Percentiles rank a stretch among this genome's conserved stretches.
Conservation (phyloP, 768 basidiomycete genomes). For the Amanita polypyramis region DNA sequence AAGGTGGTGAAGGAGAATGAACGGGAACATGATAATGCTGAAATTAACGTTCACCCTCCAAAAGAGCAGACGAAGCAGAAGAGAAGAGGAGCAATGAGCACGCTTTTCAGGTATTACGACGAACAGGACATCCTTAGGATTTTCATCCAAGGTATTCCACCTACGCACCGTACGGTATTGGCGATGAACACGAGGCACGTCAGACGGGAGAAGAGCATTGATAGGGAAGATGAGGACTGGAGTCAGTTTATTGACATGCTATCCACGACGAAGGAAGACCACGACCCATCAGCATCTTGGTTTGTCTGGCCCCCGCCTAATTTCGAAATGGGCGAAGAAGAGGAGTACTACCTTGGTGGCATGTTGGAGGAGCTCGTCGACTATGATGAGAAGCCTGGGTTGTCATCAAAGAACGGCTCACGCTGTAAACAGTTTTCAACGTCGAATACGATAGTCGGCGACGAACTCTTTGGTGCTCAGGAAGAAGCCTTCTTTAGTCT, state of each 20-base stretch:
- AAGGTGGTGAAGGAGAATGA: background rate
- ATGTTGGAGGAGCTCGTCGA: background rate
- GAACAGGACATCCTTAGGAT: background rate
- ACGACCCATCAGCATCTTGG: background rate
- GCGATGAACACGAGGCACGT: constrained; percentile 10
- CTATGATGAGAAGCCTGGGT: background rate
- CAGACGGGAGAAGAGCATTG: background rate
- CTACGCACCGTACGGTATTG: background rate
- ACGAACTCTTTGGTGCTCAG: background rate
- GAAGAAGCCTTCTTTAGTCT: background rate
- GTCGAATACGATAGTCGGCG: background rate
- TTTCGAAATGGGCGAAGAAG: background rate
- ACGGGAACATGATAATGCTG: too few species aligned
- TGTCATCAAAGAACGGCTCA: background rate
- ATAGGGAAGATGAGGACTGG: background rate
- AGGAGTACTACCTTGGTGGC: constrained; percentile 6
- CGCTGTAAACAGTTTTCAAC: background rate
- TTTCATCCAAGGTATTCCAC: background rate
- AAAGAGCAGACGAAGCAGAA: background rate
- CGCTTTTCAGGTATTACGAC: background rate
- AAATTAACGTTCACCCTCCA: background rate
- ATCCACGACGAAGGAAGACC: background rate
- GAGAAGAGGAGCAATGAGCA: background rate
- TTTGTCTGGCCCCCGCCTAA: constrained; percentile 7
- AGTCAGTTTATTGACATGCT: background rate